Evolutionary conservation across 2,329 filamentous ascomycete species (phyloP), one percentile per base, ranked within the genome.

Genomic region (Pyricularia sp.): DNA sequence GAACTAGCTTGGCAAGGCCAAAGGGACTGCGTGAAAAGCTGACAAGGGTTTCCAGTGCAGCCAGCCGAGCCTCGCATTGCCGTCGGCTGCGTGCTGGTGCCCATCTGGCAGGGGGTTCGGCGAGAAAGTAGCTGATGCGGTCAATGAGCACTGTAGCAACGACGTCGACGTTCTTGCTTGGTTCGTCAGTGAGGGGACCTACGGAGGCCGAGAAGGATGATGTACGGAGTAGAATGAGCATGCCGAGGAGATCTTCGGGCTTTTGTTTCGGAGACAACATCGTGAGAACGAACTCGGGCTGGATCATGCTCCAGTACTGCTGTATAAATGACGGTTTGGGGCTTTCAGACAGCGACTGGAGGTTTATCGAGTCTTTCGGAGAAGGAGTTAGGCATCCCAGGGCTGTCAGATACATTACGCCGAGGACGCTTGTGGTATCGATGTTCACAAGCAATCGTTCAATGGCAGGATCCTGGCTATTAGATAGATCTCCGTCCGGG

Each of bases 221-320:
- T 0, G 87, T 89, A 44, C 82, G 81, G 1, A 94, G 76, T 62
- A 93, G 79, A 30, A 82, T 79, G 9, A 93, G 76, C 77, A 88
- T 88, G 31, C 81, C 78, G 1, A 84, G 75, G 64, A 90, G 87
- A 62, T 91, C 86, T 1, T 78, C 73, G 0, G 85, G 76, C 1
- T 83, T 82, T 66, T 92, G 88, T 65, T 86, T 86, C 33, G 84
- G 83, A 66, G 84, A 86, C 1, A 93, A 79, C 69, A 90, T 82
- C 65, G 89, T 78, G 13, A 90, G 75, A 10, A 88, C 82, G 68
- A 89, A 86, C 60, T 89, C 84, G 28, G 85, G 81, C 3, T 87
- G 82, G 66, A 92, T 84, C 49, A 80, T 75, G 66, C 79, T 82
- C 90, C 90, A 94, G 70, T 92, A 89, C 44, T 78, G 74, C 7